Evolutionary conservation across 2,329 filamentous ascomycete species (phyloP).

Genomic region (Dichotomopilus funicola): DNA sequence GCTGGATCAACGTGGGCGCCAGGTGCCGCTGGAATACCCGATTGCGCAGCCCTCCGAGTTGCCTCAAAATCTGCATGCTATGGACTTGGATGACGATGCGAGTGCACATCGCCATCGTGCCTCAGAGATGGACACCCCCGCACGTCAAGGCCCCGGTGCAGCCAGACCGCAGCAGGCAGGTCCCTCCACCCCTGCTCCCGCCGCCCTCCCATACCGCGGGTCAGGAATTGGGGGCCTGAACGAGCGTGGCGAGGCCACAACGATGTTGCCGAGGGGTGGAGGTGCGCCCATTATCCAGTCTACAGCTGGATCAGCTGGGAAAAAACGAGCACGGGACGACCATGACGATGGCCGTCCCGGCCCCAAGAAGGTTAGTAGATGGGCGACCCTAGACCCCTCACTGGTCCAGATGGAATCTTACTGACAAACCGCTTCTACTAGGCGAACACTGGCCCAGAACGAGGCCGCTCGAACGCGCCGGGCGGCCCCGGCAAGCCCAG

Average conservation of each 20-base stretch:
- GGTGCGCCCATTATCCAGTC: slow-evolving; percentile 36
- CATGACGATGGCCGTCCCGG: slow-evolving; percentile 22
- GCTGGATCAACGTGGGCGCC: slow-evolving; percentile 39
- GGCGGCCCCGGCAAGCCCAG: slow-evolving; percentile 11
- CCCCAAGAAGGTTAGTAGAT: slow-evolving; percentile 17
- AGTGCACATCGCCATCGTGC: slow-evolving; percentile 20
- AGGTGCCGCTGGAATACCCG: slow-evolving; percentile 24
- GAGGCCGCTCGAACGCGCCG: slow-evolving; percentile 15
- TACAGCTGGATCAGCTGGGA: slow-evolving; percentile 26
- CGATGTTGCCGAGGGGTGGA: slow-evolving; percentile 14
- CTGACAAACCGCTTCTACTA: neutral
- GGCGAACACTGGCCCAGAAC: slow-evolving; percentile 13
- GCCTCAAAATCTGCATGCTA: neutral
- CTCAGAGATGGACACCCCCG: neutral
- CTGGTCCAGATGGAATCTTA: neutral
- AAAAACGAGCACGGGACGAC: slow-evolving; percentile 41
- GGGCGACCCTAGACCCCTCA: neutral
- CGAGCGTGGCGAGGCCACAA: slow-evolving; percentile 25
- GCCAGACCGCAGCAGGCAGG: neutral
- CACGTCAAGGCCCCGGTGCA: slow-evolving; percentile 5
- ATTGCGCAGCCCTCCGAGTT: neutral
- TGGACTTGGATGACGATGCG: slow-evolving; percentile 18
- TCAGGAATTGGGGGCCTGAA: slow-evolving; percentile 26
- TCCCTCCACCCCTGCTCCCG: neutral
- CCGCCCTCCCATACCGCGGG: slow-evolving; percentile 14